Evolutionary conservation across 495 filamentous ascomycete species (phyloP).

Genomic region (Aspergillus leporis): DNA sequence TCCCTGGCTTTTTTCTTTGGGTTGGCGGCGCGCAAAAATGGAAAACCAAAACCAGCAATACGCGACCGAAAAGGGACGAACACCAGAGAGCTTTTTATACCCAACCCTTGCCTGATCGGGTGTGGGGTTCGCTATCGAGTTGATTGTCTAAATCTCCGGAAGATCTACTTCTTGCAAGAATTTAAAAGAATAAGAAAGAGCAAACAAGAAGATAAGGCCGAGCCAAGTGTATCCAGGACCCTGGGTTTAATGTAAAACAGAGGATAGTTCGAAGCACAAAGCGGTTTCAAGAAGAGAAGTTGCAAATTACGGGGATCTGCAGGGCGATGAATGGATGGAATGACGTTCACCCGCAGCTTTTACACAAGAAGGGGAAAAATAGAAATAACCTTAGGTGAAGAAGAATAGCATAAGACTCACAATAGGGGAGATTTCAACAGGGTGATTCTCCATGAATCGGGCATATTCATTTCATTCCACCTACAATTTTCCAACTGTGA

Average conservation of each 20-base stretch:
- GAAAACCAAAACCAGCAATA: constrained; percentile 12
- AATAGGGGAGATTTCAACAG: neutral
- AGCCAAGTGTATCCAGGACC: neutral
- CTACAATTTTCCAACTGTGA: neutral
- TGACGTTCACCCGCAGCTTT: constrained; percentile 13
- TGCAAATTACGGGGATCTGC: constrained; percentile 9
- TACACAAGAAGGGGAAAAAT: constrained; percentile 2
- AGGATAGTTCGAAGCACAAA: constrained; percentile 1
- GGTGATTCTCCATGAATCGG: neutral
- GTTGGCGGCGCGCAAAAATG: neutral
- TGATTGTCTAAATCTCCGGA: neutral
- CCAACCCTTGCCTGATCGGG: constrained; percentile 1
- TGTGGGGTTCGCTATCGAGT: neutral
- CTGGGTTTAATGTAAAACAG: neutral
- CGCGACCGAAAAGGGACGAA: constrained; percentile 16
- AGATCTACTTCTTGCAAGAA: neutral
- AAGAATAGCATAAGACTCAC: neutral
- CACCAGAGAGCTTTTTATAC: neutral
- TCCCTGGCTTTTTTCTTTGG: neutral
- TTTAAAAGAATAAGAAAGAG: neutral
- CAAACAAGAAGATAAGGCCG: neutral
- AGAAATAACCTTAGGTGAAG: neutral
- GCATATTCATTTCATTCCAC: neutral
- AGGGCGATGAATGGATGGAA: constrained; percentile 9
- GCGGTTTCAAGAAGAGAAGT: neutral